Conservation (phyloP, 2,329 filamentous ascomycete species). For the Aspergillus sp. region DNA sequence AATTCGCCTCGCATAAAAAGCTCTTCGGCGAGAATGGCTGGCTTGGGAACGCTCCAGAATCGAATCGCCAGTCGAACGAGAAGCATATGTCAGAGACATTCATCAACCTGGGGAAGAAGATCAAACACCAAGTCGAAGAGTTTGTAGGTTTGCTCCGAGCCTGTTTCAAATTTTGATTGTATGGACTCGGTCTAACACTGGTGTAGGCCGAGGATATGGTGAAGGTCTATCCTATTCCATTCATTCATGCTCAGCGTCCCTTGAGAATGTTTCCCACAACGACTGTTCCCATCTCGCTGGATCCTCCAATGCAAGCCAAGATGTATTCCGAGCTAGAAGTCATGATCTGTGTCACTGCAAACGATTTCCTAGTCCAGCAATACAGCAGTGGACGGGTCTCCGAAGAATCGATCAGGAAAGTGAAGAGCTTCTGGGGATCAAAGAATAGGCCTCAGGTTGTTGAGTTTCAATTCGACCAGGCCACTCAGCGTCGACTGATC, state of each 20-base stretch:
- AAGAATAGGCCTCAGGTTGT: conserved; percentile 50
- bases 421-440: conserved; percentile 42
- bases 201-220: conserved; percentile 27
- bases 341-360: conserved; percentile 46
- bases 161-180: not conserved
- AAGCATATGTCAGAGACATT: conserved; percentile 32
- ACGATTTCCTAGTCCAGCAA: conserved; percentile 46
- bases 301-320: conserved; percentile 41
- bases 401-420: conserved; percentile 38
- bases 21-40: conserved; percentile 45
- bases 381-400: conserved; percentile 40
- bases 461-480: conserved; percentile 55
- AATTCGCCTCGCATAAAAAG: conserved; percentile 34
- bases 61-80: conserved; percentile 26
- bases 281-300: conserved; percentile 40
- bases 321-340: conserved; percentile 48
- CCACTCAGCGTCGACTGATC: conserved; percentile 51
- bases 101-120: conserved; percentile 37
- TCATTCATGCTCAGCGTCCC: conserved; percentile 7
- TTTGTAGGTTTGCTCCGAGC: conserved; percentile 29
- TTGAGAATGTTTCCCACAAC: conserved; percentile 22
- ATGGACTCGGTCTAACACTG: conserved; percentile 1
- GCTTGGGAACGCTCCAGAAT: conserved; percentile 36
- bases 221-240: conserved; percentile 19
- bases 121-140: conserved; percentile 40